Evolutionary conservation across 2,329 filamentous ascomycete genomes (phyloP).

Genomic region (Aspergillus sp.): DNA sequence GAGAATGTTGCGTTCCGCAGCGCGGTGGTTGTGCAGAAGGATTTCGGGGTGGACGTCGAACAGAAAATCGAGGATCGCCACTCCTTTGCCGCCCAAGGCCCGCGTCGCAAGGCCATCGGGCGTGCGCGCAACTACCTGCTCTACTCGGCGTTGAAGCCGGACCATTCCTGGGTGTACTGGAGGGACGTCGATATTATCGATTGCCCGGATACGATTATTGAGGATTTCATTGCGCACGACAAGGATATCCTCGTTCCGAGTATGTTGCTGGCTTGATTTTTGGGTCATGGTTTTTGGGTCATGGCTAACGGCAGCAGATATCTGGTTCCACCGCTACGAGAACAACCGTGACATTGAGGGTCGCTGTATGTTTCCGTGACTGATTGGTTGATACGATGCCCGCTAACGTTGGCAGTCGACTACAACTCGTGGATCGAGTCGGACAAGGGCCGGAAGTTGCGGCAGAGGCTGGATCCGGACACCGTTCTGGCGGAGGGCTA

Average conservation of each 20-base stretch:
- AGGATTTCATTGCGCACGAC: slow-evolving; percentile 92
- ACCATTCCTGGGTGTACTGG: slow-evolving; percentile 99
- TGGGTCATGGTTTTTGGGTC: not conserved
- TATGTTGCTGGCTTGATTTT: slow-evolving; percentile 45
- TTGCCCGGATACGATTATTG: slow-evolving; percentile 74
- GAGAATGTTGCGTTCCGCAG: slow-evolving; percentile 79
- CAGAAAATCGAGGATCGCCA: slow-evolving; percentile 79
- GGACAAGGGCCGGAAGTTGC: slow-evolving; percentile 67
- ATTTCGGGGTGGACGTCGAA: slow-evolving; percentile 67
- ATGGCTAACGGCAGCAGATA: slow-evolving; percentile 49
- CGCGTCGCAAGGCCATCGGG: slow-evolving; percentile 81
- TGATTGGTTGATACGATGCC: slow-evolving; percentile 2
- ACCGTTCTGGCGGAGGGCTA: slow-evolving; percentile 88
- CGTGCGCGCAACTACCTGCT: slow-evolving; percentile 87
- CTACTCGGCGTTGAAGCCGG: slow-evolving; percentile 71
- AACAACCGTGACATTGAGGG: slow-evolving; percentile 83
- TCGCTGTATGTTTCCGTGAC: slow-evolving; percentile 58
- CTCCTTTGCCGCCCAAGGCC: slow-evolving; percentile 76
- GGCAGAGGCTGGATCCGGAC: slow-evolving; percentile 65
- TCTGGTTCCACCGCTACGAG: slow-evolving; percentile 91
- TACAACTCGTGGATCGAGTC: slow-evolving; percentile 99
- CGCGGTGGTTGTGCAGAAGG: slow-evolving; percentile 77
- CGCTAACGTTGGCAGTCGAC: slow-evolving; percentile 55
- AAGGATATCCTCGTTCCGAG: slow-evolving; percentile 89
- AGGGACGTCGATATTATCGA: slow-evolving; percentile 94